Evolutionary conservation across 768 basidiomycete genomes (phyloP).

Genomic region (Sporobolomyces pararoseus): DNA sequence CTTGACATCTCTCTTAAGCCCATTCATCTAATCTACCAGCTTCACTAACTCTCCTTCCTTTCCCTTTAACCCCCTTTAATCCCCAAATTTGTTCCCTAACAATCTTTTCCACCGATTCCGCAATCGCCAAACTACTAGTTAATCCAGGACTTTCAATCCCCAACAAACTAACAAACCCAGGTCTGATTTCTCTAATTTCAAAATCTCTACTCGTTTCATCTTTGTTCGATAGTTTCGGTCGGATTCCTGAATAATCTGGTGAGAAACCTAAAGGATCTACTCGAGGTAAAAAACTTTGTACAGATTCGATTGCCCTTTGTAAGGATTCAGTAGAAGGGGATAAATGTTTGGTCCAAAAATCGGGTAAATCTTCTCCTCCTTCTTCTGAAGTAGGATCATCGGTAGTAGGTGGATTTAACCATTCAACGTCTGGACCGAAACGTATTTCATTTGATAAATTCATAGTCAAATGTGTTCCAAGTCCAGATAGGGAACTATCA

Average conservation of each 20-base stretch:
- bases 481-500: slow-evolving; percentile 60
- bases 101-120: slow-evolving; percentile 62
- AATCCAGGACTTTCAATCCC: slow-evolving; percentile 92
- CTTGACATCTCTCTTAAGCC: too few species aligned
- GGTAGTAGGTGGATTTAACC: slow-evolving; percentile 58
- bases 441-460: slow-evolving; percentile 77
- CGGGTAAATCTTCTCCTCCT: slow-evolving; percentile 57
- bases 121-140: slow-evolving; percentile 76
- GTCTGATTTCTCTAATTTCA: slow-evolving; percentile 42
- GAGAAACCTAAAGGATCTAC: slow-evolving; percentile 61
- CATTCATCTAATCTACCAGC: slow-evolving; percentile 25
- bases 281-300: slow-evolving; percentile 68
- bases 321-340: slow-evolving; percentile 60
- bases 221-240: slow-evolving; percentile 80
- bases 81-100: slow-evolving; percentile 39
- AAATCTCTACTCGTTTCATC: slow-evolving; percentile 68
- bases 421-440: slow-evolving; percentile 91
- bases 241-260: slow-evolving; percentile 61
- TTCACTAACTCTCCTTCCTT: slow-evolving; percentile 19
- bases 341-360: slow-evolving; percentile 73
- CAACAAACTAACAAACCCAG: slow-evolving; percentile 68
- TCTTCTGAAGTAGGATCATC: too few species aligned
- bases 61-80: slow-evolving; percentile 7
- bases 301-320: slow-evolving; percentile 64
- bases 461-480: slow-evolving; percentile 80